Evolutionary conservation across 495 filamentous ascomycete genomes (phyloP), one percentile per base, ranked within the genome.

Genomic region (Pseudoneurospora amorphoporcata): DNA sequence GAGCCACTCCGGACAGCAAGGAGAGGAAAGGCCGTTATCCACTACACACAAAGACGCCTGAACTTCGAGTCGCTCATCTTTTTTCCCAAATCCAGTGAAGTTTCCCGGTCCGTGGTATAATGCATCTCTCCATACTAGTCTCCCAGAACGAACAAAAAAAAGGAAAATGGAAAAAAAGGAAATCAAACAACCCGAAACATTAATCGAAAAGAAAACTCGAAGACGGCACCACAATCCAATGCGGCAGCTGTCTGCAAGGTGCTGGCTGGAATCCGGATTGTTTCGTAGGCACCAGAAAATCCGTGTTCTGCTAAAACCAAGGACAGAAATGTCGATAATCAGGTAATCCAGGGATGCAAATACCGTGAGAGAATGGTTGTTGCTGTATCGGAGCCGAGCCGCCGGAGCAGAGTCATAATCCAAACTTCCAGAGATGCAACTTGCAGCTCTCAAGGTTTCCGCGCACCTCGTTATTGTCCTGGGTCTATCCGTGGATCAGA

Each of bases 361-460:
- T 41, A 69, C 41, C 41, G 71, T 23, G 17, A 53, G 47, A 41
- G 47, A 58, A 40, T 43, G 32, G 14, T 41, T 14, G 65, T 58
- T 65, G 53, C 53, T 65, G 53, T 35, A 68, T n/a, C 70, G 47
- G 68, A 35, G 61, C 72, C 53, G 75, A 73, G 69, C 35, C 61
- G 73, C 74, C 71, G 45, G 68, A 19, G 29, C 41, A 39, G 39
- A 38, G 71, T 69, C 47, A 47, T 58, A 37, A 23, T 35, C 47
- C 68, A 39, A 58, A 43, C 58, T 40, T 65, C 69, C 70, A 74
- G 79, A 84, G 82, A 73, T 82, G 82, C 80, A 78, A 84, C 83
- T 85, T 81, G 83, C 83, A 85, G 77, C 81, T 82, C 80, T 76
- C 71, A 71, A 75, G 70, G 70, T 76, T 69, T 77, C 76, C 76